Conservation (phyloP, 352 stramenopile species). For the Thalassiosira ordinaria region DNA sequence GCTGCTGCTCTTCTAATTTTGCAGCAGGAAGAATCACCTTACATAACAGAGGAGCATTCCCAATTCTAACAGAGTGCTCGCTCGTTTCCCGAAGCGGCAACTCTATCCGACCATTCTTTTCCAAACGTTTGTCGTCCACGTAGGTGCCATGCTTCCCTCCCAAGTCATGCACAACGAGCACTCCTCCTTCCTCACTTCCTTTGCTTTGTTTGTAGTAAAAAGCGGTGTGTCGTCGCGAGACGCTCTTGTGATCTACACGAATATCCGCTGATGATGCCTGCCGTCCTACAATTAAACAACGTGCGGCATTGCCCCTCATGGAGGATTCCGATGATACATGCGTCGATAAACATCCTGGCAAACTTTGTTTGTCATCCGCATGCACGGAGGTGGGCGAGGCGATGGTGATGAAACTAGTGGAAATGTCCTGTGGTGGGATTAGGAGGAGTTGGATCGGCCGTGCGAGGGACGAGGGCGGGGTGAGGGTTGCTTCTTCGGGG, state of each 20-base stretch:
- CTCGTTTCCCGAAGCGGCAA: conserved; percentile 26
- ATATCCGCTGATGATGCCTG: conserved; percentile 70
- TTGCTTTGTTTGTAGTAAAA: conserved; percentile 74
- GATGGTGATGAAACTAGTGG: conserved; percentile 31
- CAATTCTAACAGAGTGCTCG: conserved; percentile 43
- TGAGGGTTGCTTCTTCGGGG: conserved; percentile 48
- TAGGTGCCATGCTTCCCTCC: conserved; percentile 67
- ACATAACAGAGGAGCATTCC: conserved; percentile 49
- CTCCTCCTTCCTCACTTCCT: too few relatives aligned
- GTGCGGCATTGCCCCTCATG: conserved; percentile 30
- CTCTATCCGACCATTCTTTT: conserved; percentile 47
- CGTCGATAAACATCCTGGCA: conserved; percentile 12
- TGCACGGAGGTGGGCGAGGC: not conserved
- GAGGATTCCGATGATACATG: conserved; percentile 40
- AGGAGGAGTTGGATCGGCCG: conserved; percentile 25
- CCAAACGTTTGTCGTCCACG: conserved; percentile 46
- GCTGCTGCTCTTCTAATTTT: not conserved
- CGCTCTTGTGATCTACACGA: conserved; percentile 70
- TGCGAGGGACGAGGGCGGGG: conserved; percentile 13
- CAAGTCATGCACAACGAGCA: conserved; percentile 64
- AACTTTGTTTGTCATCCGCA: not conserved
- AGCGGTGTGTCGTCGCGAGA: conserved; percentile 70
- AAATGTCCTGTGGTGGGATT: not conserved
- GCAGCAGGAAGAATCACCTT: conserved; percentile 13
- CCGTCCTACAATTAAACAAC: conserved; percentile 63